phyloP scores from a whole-genome alignment of 176 grass and related monocot genomes.

The Zea luxurians region DNA sequence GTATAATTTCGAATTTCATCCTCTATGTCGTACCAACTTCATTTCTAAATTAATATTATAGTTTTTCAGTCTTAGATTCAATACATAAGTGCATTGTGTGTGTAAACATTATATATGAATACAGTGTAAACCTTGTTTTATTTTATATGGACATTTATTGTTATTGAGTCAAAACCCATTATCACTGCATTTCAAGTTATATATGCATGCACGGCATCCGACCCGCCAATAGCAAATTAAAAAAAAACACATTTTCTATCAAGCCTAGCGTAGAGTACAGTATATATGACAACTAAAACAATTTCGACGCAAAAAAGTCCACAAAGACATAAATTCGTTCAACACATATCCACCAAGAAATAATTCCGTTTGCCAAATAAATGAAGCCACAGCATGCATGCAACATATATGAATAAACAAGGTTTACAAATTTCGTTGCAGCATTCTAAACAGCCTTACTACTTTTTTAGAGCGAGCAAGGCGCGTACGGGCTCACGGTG shows the following conservation, averaged over 20 bases:
- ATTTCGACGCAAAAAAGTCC: no score
- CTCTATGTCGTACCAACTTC: background rate
- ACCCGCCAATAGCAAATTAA: no score
- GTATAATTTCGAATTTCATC: background rate
- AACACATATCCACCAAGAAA: background rate
- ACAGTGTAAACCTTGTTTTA: background rate
- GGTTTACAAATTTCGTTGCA: background rate
- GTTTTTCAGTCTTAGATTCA: background rate
- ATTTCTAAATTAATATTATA: no score
- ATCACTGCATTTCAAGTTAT: background rate
- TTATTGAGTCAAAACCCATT: background rate
- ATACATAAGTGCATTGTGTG: background rate
- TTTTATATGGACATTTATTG: background rate
- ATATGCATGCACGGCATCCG: no score
- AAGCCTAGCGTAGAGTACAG: background rate
- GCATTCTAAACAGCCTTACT: background rate
- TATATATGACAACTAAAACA: background rate
- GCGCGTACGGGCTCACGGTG: background rate
- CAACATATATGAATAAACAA: background rate
- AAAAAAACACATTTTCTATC: no score
- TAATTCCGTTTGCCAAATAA: no score
- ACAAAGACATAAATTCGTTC: background rate
- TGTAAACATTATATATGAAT: background rate
- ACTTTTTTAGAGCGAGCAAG: background rate
- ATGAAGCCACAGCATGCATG: background rate